phyloP scores from a whole-genome alignment of 495 filamentous ascomycete genomes.

The Podospora bellae-mahoneyi region DNA sequence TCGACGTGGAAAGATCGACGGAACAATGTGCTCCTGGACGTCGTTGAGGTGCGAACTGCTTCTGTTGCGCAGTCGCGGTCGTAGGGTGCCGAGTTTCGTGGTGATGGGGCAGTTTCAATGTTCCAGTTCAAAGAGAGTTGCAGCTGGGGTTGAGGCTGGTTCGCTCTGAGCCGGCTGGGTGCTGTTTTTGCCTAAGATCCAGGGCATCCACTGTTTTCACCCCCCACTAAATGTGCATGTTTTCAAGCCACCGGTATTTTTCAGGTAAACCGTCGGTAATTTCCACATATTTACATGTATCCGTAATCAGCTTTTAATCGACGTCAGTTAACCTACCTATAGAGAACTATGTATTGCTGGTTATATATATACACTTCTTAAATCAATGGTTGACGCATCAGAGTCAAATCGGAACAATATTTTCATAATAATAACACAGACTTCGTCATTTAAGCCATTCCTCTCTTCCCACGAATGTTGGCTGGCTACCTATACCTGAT shows the following conservation, averaged over 20 bases:
- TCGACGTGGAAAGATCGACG: background rate
- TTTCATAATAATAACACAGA: slow-evolving; percentile 1
- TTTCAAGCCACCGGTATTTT: background rate
- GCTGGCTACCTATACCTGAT: background rate
- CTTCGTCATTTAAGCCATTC: slow-evolving; percentile 5
- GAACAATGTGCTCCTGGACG: slow-evolving; percentile 6
- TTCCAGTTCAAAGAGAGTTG: background rate
- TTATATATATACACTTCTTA: too few relatives aligned
- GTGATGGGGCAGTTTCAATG: slow-evolving; percentile 10
- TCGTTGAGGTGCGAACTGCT: background rate
- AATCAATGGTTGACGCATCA: too few relatives aligned
- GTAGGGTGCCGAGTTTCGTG: slow-evolving; percentile 4
- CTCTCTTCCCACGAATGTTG: slow-evolving; percentile 2
- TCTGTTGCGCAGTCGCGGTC: slow-evolving; percentile 2
- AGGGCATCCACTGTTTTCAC: background rate
- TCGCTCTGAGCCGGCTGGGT: background rate
- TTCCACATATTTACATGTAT: background rate
- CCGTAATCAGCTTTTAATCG: background rate
- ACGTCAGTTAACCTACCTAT: background rate
- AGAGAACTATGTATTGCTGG: too few relatives aligned
- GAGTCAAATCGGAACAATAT: background rate
- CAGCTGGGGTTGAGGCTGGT: slow-evolving; percentile 1
- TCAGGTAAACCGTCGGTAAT: background rate
- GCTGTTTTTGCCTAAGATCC: background rate
- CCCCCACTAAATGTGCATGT: background rate